Evolutionary conservation across 1,139 yeast species (phyloP), one percentile per base, ranked within the genome.

Genomic region (Debaryomyces udenii): DNA sequence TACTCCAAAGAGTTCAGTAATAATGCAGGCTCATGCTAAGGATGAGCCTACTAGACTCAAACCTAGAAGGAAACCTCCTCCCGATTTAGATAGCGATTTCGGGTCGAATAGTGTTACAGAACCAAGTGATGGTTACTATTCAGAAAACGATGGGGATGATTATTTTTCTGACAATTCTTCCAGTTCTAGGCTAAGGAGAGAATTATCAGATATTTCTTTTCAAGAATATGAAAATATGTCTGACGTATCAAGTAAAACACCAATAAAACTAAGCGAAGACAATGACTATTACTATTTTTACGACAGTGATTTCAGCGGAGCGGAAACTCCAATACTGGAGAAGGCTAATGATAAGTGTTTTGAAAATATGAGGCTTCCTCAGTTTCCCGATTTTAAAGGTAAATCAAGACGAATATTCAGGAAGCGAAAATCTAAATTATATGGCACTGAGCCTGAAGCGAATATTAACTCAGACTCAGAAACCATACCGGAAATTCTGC

Each of bases 21-120:
- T 23, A 10, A 26, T 34, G 17, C 30, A 34, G 13, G 17, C 37
- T 6, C 37, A 28, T n/a, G 37, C 18, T 15, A 34, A 26, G 16
- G 37, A 34, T 10, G 37, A 34, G 10, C 11, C n/a, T 22, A n/a
- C 16, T 3, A 48, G 37, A 24, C 16, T 14, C 7, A 46, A 42
- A 20, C 53, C 52, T 2, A 54, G 49, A 40, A 44, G 68, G 29
- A 62, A 62, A 40, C 68, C 68, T 9, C 68, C 68, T 10, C 66
- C 65, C 18, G 44, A 39, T 22, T 32, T 40, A 10, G 47, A 29
- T 10, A 16, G n/a, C 10, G 34, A 23, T n/a, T 6, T n/a, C 13
- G n/a, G 11, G 3, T 26, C 35, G 9, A 23, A 17, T 16, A 23
- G 28, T 4, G 9, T 15, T 31, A 13, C 36, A 3, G 39, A 27